phyloP scores from a whole-genome alignment of 495 filamentous ascomycete genomes.

The Corynascus novoguineensis region DNA sequence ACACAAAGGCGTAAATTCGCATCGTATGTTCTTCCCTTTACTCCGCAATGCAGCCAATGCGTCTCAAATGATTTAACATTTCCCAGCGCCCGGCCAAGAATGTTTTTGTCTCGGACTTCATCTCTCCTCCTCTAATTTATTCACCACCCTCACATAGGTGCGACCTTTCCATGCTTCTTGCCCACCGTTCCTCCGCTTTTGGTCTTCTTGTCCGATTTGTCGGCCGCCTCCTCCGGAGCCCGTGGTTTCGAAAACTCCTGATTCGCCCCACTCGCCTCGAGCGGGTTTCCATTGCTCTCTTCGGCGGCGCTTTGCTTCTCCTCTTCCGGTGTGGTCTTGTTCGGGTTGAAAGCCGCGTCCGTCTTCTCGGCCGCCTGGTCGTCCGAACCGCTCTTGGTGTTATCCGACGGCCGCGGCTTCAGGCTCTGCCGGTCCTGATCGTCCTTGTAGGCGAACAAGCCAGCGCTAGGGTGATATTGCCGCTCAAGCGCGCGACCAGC shows the following conservation, averaged over 20 bases:
- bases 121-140: background rate
- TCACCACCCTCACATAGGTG: constrained; percentile 1
- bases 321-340: constrained; percentile 38
- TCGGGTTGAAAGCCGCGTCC: constrained; percentile 37
- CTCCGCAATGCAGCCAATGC: background rate
- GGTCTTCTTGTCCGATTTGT: constrained; percentile 15
- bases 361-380: constrained; percentile 34
- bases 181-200: constrained; percentile 23
- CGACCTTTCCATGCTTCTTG: constrained; percentile 21
- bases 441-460: constrained; percentile 31
- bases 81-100: background rate
- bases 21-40: background rate
- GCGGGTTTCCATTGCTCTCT: constrained; percentile 31
- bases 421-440: constrained; percentile 40
- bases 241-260: constrained; percentile 27
- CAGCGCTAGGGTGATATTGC: constrained; percentile 23
- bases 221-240: constrained; percentile 9
- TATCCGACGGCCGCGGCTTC: constrained; percentile 35
- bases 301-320: constrained; percentile 25
- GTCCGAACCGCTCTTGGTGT: constrained; percentile 35
- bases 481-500: background rate
- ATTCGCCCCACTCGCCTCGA: constrained; percentile 38
- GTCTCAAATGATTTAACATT: background rate
- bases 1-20: too few relatives aligned
- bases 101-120: background rate